Evolutionary conservation across 2,329 filamentous ascomycete species (phyloP).

Genomic region (Myriosclerotinia duriaeana): DNA sequence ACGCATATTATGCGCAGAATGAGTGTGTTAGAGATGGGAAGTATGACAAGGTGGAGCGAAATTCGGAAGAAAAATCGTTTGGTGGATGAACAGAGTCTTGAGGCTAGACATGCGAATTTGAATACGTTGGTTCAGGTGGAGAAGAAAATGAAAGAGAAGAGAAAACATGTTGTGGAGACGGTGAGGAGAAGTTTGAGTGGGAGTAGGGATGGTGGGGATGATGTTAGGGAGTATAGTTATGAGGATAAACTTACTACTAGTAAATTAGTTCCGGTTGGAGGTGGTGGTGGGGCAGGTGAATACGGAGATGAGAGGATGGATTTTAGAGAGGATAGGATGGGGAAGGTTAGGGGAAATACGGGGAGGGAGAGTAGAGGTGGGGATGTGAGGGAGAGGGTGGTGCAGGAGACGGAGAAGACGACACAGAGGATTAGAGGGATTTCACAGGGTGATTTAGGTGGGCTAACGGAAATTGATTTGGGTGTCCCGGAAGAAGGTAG

Average conservation of each 20-base stretch:
- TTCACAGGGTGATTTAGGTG: slow-evolving; percentile 30
- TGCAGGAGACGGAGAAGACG: background rate
- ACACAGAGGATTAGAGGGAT: slow-evolving; percentile 25
- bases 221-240: slow-evolving; percentile 28
- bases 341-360: background rate
- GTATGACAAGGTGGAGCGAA: slow-evolving; percentile 69
- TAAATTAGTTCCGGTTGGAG: slow-evolving; percentile 21
- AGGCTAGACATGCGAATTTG: slow-evolving; percentile 39
- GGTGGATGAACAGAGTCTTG: slow-evolving; percentile 47
- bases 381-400: background rate
- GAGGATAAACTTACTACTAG: slow-evolving; percentile 26
- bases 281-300: slow-evolving; percentile 26
- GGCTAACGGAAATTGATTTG: slow-evolving; percentile 30
- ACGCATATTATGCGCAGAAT: slow-evolving; percentile 66
- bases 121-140: slow-evolving; percentile 33
- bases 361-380: slow-evolving; percentile 3
- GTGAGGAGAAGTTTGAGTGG: slow-evolving; percentile 32
- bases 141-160: slow-evolving; percentile 32
- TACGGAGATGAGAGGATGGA: slow-evolving; percentile 23
- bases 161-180: slow-evolving; percentile 28
- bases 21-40: slow-evolving; percentile 69
- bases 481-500: slow-evolving; percentile 28
- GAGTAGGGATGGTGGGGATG: slow-evolving; percentile 27
- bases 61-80: slow-evolving; percentile 62
- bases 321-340: slow-evolving; percentile 6